These are phyloP conservation scores for Stagonosporopsis rhizophila DNA, from an alignment of 2,329 filamentous ascomycete species.

Conservation along the genomic window DNA sequence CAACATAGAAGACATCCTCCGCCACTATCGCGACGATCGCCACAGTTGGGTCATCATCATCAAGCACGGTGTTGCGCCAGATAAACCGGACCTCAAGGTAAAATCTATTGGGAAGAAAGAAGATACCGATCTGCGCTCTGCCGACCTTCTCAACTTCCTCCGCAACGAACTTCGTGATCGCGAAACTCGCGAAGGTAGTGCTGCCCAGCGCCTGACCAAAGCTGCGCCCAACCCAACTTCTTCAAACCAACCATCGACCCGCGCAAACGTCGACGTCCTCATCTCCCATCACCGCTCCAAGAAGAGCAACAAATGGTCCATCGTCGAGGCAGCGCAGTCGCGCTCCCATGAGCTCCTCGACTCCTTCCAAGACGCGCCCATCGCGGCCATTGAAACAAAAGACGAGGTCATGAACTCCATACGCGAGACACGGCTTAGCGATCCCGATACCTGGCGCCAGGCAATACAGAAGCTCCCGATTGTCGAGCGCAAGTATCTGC, in stretches of 20 bases:
- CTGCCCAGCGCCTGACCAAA: constrained; percentile 42
- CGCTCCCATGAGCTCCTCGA: constrained; percentile 69
- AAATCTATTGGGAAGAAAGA: constrained; percentile 80
- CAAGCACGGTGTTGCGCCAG: constrained; percentile 71
- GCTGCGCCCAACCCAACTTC: constrained; percentile 29
- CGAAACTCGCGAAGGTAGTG: constrained; percentile 66
- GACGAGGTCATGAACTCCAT: constrained; percentile 83
- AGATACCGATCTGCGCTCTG: constrained; percentile 73
- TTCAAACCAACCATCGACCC: constrained; percentile 28
- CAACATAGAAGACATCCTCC: constrained; percentile 79
- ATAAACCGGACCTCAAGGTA: constrained; percentile 71
- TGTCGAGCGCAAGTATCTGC: constrained; percentile 80
- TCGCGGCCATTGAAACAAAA: constrained; percentile 86
- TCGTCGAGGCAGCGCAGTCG: constrained; percentile 77
- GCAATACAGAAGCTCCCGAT: constrained; percentile 80
- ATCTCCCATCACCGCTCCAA: constrained; percentile 83
- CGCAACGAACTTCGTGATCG: constrained; percentile 82
- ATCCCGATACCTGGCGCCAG: constrained; percentile 82
- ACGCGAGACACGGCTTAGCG: constrained; percentile 74
- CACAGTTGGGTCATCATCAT: constrained; percentile 90
- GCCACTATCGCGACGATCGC: constrained; percentile 76
- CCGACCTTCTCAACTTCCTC: constrained; percentile 80
- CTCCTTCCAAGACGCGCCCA: constrained; percentile 76
- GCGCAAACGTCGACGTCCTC: constrained; percentile 79
- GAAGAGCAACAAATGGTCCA: constrained; percentile 86